Evolutionary conservation across 257 asterid species (phyloP).

Genomic region (Anisodus acutangulus): DNA sequence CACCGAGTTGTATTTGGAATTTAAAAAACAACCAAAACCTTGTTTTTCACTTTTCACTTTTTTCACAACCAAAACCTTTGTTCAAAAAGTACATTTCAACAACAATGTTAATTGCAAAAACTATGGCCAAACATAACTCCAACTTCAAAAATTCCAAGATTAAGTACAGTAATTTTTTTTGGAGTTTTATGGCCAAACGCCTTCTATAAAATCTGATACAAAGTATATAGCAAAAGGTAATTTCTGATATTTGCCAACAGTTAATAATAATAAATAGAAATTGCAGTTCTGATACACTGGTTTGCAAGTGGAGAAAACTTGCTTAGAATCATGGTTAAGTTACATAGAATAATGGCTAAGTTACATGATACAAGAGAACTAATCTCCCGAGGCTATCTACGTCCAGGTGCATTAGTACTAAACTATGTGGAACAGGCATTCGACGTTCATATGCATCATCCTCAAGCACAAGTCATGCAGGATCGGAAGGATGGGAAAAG

Average conservation of each 20-base stretch:
- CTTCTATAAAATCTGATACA: not conserved
- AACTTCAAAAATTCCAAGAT: too few relatives aligned
- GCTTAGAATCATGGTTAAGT: not conserved
- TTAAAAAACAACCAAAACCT: too few relatives aligned
- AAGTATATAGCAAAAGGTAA: not conserved
- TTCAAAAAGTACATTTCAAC: too few relatives aligned
- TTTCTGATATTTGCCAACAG: not conserved
- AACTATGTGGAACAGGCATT: slow-evolving; percentile 9
- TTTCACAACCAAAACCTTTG: too few relatives aligned
- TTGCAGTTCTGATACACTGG: not conserved
- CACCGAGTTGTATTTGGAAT: too few relatives aligned
- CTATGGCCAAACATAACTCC: too few relatives aligned
- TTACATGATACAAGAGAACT: slow-evolving; percentile 27
- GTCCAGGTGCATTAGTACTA: not conserved
- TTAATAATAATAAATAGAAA: not conserved
- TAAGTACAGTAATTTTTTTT: too few relatives aligned
- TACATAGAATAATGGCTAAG: not conserved
- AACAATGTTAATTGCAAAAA: too few relatives aligned
- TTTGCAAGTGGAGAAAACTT: slow-evolving; percentile 24
- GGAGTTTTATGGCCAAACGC: too few relatives aligned
- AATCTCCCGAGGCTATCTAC: not conserved
- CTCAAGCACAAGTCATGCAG: slow-evolving; percentile 15
- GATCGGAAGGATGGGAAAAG: not conserved
- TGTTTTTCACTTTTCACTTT: too few relatives aligned
- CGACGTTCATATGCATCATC: slow-evolving; percentile 26